Evolutionary conservation across 805 yeast species (phyloP), one percentile per base, ranked within the genome.

Genomic region (Saccharomycopsis lassenensis): DNA sequence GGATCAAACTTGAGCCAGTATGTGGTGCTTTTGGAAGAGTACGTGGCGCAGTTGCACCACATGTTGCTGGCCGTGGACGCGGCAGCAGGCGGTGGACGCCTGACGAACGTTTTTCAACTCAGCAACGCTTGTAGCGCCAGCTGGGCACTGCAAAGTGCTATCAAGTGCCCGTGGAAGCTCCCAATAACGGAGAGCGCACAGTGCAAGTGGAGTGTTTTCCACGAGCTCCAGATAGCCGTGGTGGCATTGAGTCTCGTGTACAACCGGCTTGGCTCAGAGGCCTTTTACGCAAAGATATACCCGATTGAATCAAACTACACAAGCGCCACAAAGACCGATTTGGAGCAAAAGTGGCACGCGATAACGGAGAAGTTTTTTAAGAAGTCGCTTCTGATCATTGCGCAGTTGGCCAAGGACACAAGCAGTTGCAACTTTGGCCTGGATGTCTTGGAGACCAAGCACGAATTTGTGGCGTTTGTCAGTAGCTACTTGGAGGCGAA

Each of bases 301-400:
- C 8, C 21, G n/a, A n/a, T 36, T 5, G 36, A 36, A 11, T 18
- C 22, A 8, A 11, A 16, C 8, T 17, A 20, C 8, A 10, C 21
- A 6, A 11, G 7, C 8, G 21, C 14, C 8, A 16, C 19, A 6
- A 28, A 29, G 28, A 10, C 36, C 29, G 27, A 5, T 18, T 12
- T 15, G 31, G 24, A 25, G 19, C 20, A 17, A 22, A 35, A 32
- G 30, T 42, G 46, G 46, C 20, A 10, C 16, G 4, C 24, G 18
- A 24, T 42, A 5, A 30, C 17, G 3, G 26, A 29, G 3, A 42
- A 39, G 7, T 39, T 30, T 16, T 39, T 42, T 24, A 42, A 42
- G 26, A 35, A 39, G n/a, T 41, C 41, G 10, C 17, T 36, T 4
- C 17, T 33, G 14, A 27, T 39, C 19, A 16, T 31, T 7, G 19